Evolutionary conservation across 139 green algal species (phyloP).

Genomic region (Chlorella sp.): DNA sequence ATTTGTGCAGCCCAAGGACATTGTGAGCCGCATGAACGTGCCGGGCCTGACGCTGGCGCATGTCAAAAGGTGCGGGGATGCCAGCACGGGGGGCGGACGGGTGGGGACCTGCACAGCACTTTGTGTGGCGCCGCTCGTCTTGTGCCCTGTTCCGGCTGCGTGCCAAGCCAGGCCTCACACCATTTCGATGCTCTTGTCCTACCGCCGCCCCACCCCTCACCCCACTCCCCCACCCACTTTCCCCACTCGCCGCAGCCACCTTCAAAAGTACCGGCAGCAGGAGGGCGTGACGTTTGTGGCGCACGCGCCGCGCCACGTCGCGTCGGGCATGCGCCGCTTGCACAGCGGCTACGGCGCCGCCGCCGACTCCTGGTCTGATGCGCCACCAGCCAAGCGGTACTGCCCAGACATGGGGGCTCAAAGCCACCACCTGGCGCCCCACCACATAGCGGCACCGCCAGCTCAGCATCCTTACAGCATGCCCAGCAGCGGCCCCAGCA

Average conservation of each 20-base stretch:
- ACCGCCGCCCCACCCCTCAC: no score
- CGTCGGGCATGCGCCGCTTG: background rate
- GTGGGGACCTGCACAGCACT: background rate
- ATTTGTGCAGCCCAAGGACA: slow-evolving; percentile 10
- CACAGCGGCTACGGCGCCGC: background rate
- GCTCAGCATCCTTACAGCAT: background rate
- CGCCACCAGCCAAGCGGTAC: background rate
- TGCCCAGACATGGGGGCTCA: no score
- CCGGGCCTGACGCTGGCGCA: slow-evolving; percentile 24
- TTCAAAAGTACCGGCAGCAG: slow-evolving; percentile 29
- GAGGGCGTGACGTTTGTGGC: slow-evolving; percentile 25
- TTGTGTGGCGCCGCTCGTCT: background rate
- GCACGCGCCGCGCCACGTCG: background rate
- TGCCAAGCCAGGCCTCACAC: no score
- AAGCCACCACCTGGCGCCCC: no score
- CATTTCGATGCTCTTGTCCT: background rate
- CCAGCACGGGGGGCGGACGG: background rate
- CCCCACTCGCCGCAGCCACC: background rate
- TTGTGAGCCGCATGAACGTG: slow-evolving; percentile 19
- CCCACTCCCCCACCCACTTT: background rate
- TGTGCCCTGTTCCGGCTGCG: background rate
- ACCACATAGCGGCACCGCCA: background rate
- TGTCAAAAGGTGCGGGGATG: slow-evolving; percentile 20
- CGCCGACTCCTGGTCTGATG: background rate
- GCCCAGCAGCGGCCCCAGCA: background rate